Evolutionary conservation across 1,139 yeast genomes (phyloP), one percentile per base, ranked within the genome.

Genomic region (Protomyces lactucae-debilis): DNA sequence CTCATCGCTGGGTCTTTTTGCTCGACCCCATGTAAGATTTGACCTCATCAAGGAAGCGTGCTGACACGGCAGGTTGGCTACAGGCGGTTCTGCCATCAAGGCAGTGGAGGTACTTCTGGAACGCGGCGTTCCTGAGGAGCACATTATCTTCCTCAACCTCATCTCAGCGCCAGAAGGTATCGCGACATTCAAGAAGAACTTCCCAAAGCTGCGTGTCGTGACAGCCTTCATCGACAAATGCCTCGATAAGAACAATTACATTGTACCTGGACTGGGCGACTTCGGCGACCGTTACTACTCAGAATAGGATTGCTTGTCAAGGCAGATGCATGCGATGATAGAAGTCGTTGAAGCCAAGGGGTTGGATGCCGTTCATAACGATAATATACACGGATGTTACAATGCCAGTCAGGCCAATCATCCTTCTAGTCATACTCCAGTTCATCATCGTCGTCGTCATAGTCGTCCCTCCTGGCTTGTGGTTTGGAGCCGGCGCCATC

Each of bases 71-170:
- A 43, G 48, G 48, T 82, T 93, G 73, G 99, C 99, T 48, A 93
- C 99, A 25, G 99, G 99, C 68, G 99, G 99, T 61, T 88, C 96
- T 68, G 99, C 98, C 14, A 85, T 89, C 78, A 88, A 92, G 93
- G 99, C 98, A 3, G 90, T 92, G 32, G 96, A 93, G 68, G 98
- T 93, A 18, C 80, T 93, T 71, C 80, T 88, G 68, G 81, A 85
- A 64, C 83, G 95, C 72, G 98, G 98, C 57, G 98, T 92, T 55
- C 85, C 85, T 67, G 86, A 86, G 73, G 92, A 91, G 69, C 83
- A 95, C 73, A 93, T 93, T 70, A 81, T 89, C 74, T 93, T 93
- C 74, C 80, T 93, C 75, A 93, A 93, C 76, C 82, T 93, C 73
- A 84, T 93, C 73, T 95, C 98, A 45, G 87, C 96, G 55, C 97